phyloP scores from a whole-genome alignment of 2,329 filamentous ascomycete genomes.

The Stagonosporopsis rhizophila region DNA sequence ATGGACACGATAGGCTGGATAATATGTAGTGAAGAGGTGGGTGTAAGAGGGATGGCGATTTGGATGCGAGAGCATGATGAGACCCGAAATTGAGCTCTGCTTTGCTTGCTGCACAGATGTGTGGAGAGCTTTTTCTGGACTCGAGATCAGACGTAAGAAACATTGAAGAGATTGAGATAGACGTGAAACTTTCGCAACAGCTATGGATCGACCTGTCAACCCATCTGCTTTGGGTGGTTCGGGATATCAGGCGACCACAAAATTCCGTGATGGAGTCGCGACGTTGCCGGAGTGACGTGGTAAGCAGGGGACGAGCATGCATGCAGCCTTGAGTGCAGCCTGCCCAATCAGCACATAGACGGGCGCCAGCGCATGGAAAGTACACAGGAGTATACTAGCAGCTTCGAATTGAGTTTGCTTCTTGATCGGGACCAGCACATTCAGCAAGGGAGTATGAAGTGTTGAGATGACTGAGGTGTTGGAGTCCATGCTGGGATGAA shows the following conservation, averaged over 20 bases:
- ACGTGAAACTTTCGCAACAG: neutral
- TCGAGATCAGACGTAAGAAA: neutral
- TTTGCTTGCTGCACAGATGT: neutral
- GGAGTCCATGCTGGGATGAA: neutral
- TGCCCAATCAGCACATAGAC: constrained; percentile 9
- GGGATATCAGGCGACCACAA: constrained; percentile 9
- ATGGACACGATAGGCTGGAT: neutral
- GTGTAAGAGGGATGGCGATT: neutral
- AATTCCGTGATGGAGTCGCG: constrained; percentile 4
- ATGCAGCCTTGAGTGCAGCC: constrained; percentile 7
- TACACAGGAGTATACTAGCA: neutral
- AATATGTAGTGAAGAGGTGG: neutral
- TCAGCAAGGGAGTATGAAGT: neutral
- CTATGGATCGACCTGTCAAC: constrained; percentile 10
- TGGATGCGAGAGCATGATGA: no score
- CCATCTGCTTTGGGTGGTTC: neutral
- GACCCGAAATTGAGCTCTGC: neutral
- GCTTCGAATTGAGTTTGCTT: neutral
- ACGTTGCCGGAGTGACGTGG: constrained; percentile 18
- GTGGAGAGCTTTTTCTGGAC: neutral
- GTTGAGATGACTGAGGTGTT: neutral
- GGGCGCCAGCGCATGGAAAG: constrained; percentile 12
- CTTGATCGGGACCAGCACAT: neutral
- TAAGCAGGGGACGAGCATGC: constrained; percentile 4
- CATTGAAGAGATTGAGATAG: neutral